Percentiles rank a stretch among this genome's conserved stretches.
Conservation (phyloP, 2,329 filamentous ascomycete species). For the Curvularia spicifera region DNA sequence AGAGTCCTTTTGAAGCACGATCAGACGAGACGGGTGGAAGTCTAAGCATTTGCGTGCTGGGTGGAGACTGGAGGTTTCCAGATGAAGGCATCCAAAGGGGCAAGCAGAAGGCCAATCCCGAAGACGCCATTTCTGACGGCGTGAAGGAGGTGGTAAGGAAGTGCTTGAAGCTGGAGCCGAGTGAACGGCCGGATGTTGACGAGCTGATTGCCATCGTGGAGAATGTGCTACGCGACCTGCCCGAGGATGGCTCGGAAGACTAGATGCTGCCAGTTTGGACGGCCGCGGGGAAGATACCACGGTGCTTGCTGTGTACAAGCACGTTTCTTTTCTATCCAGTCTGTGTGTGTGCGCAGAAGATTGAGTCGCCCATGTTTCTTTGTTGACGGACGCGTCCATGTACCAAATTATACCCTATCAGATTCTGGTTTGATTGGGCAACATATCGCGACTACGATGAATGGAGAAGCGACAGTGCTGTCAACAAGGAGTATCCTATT, state of each 20-base stretch:
- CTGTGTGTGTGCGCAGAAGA: neutral
- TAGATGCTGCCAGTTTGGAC: conserved; percentile 1
- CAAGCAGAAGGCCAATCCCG: conserved; percentile 57
- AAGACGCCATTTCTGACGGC: conserved; percentile 72
- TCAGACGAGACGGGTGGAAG: conserved; percentile 96
- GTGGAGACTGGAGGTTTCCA: conserved; percentile 95
- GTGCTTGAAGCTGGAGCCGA: conserved; percentile 85
- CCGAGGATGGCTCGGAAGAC: conserved; percentile 61
- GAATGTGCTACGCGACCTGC: conserved; percentile 69
- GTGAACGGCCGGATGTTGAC: conserved; percentile 84
- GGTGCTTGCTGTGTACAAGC: neutral
- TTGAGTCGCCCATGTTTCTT: neutral
- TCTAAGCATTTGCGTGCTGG: conserved; percentile 87
- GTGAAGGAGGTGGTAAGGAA: conserved; percentile 87
- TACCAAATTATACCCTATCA: conserved; percentile 13
- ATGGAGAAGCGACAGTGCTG: neutral
- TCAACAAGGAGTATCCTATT: neutral
- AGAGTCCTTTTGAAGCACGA: conserved; percentile 94
- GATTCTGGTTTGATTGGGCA: neutral
- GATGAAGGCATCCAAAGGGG: conserved; percentile 72
- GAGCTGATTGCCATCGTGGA: conserved; percentile 83
- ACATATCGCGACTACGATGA: neutral
- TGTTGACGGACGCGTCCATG: neutral
- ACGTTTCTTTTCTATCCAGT: neutral
- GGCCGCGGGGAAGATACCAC: neutral